These are phyloP conservation scores for Stephania yunnanensis DNA, from an alignment of 164 flowering plant genomes.

Conservation along the genomic window DNA sequence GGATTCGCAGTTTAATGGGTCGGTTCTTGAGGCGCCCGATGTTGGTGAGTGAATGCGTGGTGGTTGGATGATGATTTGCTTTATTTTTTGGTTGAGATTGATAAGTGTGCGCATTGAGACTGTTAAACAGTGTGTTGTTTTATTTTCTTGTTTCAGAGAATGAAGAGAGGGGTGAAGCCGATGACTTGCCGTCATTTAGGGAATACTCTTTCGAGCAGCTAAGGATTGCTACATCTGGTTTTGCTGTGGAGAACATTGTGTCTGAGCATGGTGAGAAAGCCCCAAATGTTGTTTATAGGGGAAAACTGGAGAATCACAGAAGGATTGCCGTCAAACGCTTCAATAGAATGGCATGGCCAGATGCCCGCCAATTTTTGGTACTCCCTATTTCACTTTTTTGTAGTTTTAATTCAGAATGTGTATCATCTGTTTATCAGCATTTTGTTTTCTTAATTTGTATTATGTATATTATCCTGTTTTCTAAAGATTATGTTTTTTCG, in stretches of 20 bases:
- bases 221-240: constrained; percentile 79
- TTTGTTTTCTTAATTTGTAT: not conserved
- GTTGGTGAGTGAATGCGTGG: constrained; percentile 35
- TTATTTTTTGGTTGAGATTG: not conserved
- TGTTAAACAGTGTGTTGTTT: not conserved
- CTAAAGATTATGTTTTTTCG: not conserved
- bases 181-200: constrained; percentile 53
- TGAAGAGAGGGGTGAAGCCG: constrained; percentile 43
- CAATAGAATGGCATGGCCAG: constrained; percentile 89
- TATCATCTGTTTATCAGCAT: not conserved
- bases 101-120: not conserved
- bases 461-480: not conserved
- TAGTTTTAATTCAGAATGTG: not conserved
- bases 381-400: not conserved
- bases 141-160: constrained; percentile 33
- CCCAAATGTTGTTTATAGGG: constrained; percentile 92
- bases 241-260: constrained; percentile 84
- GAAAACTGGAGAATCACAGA: constrained; percentile 68
- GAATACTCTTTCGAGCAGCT: constrained; percentile 74
- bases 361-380: constrained; percentile 81
- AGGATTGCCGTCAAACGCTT: constrained; percentile 85
- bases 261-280: constrained; percentile 98
- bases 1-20: constrained; percentile 31
- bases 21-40: constrained; percentile 35
- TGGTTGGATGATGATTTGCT: not conserved